These are phyloP conservation scores for Dictyostelium discoideum DNA, from an alignment of 78 protist genomes.

Conservation along the genomic window dicty_2.7 NC_007088.5:6731001-6731500, in stretches of 20 bases:
- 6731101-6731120: conserved; percentile 81
- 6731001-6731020: conserved; percentile 89
- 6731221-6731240: conserved; percentile 72
- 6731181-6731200: conserved; percentile 86
- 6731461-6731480: conserved; percentile 95
- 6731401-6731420: conserved; percentile 8
- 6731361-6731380: conserved; percentile 95
- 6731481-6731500: conserved; percentile 82
- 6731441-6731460: conserved; percentile 72
- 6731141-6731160: conserved; percentile 98
- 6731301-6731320: conserved; percentile 88
- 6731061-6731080: conserved; percentile 94
- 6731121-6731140: conserved; percentile 96
- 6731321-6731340: conserved; percentile 88
- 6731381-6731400: conserved; percentile 84
- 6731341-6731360: conserved; percentile 93
- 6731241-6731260: conserved; percentile 80
- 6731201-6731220: conserved; percentile 68
- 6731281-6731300: conserved; percentile 92
- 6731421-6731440: not conserved
- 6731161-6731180: conserved; percentile 98
- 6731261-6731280: conserved; percentile 89
- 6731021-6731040: conserved; percentile 95
- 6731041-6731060: conserved; percentile 98
- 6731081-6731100: conserved; percentile 94